These are phyloP conservation scores for Arxiozyma bovina DNA, from an alignment of 1,139 yeast species.

Conservation along the genomic window DNA sequence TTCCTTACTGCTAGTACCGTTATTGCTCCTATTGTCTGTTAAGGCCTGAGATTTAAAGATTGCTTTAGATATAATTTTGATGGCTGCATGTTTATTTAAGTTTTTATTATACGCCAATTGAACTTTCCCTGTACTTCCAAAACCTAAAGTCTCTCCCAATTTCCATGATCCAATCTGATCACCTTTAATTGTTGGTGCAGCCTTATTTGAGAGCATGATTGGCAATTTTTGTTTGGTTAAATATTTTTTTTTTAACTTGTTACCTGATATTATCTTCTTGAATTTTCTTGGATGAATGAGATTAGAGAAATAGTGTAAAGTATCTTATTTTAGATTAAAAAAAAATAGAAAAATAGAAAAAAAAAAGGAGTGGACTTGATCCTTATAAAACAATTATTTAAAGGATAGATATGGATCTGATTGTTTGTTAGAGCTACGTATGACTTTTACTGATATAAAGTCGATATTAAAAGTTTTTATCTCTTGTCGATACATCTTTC, in stretches of 20 bases:
- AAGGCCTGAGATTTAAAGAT: conserved; percentile 35
- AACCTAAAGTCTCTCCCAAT: conserved; percentile 84
- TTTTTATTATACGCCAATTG: conserved; percentile 77
- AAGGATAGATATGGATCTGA: background rate
- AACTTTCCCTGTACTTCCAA: conserved; percentile 94
- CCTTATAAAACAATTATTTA: background rate
- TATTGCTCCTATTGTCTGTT: conserved; percentile 8
- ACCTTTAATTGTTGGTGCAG: conserved; percentile 23
- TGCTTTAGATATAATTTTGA: conserved; percentile 88
- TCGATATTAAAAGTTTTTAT: background rate
- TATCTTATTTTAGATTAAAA: no score
- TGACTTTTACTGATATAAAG: background rate
- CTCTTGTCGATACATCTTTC: background rate
- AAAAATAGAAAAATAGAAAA: background rate
- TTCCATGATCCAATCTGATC: conserved; percentile 89
- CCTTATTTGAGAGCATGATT: conserved; percentile 13
- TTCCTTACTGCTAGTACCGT: conserved; percentile 14
- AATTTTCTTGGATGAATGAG: background rate
- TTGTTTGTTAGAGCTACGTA: no score
- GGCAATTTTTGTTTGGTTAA: background rate
- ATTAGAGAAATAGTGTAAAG: background rate
- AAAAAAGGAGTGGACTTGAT: background rate
- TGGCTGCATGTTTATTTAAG: conserved; percentile 90
- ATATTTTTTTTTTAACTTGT: no score
- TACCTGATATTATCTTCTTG: background rate